Evolutionary conservation across 108 stramenopile species (phyloP).

Genomic region (Skeletonema costatum): DNA sequence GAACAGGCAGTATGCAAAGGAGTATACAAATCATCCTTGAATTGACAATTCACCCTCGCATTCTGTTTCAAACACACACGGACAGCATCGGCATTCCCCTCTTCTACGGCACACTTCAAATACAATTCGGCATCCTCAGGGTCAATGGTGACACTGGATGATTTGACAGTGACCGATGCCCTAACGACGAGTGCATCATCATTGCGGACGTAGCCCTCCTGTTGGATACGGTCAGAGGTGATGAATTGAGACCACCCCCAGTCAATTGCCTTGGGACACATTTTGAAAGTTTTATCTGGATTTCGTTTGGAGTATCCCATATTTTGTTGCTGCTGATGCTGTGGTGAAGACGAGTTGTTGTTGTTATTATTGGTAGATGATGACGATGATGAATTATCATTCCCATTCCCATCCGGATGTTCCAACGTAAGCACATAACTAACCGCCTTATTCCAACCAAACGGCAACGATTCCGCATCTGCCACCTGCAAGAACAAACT

Average conservation of each 20-base stretch:
- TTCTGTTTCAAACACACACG: slow-evolving; percentile 77
- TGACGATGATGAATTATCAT: background rate
- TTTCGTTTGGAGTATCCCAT: slow-evolving; percentile 88
- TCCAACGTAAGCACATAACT: slow-evolving; percentile 86
- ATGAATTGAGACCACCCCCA: slow-evolving; percentile 95
- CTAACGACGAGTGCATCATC: slow-evolving; percentile 72
- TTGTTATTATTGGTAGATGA: slow-evolving; percentile 28
- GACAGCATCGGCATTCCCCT: slow-evolving; percentile 86
- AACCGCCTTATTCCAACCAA: slow-evolving; percentile 91
- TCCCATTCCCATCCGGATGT: slow-evolving; percentile 62
- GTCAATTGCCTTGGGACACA: slow-evolving; percentile 92
- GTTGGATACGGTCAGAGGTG: slow-evolving; percentile 84
- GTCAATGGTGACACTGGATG: slow-evolving; percentile 73
- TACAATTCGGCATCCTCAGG: slow-evolving; percentile 89
- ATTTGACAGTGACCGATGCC: slow-evolving; percentile 85
- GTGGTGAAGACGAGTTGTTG: slow-evolving; percentile 67
- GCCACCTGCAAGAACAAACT: slow-evolving; percentile 90
- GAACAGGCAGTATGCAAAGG: slow-evolving; percentile 90
- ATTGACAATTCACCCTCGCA: slow-evolving; percentile 88
- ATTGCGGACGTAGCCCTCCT: slow-evolving; percentile 75
- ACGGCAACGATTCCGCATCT: slow-evolving; percentile 88
- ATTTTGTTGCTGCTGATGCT: slow-evolving; percentile 62
- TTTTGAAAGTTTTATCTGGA: slow-evolving; percentile 91
- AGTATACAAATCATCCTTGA: slow-evolving; percentile 93
- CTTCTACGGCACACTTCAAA: slow-evolving; percentile 90